Percentiles rank a stretch among this genome's conserved stretches.
Conservation (phyloP, 2,329 filamentous ascomycete genomes). For the Colletotrichum godetiae region DNA sequence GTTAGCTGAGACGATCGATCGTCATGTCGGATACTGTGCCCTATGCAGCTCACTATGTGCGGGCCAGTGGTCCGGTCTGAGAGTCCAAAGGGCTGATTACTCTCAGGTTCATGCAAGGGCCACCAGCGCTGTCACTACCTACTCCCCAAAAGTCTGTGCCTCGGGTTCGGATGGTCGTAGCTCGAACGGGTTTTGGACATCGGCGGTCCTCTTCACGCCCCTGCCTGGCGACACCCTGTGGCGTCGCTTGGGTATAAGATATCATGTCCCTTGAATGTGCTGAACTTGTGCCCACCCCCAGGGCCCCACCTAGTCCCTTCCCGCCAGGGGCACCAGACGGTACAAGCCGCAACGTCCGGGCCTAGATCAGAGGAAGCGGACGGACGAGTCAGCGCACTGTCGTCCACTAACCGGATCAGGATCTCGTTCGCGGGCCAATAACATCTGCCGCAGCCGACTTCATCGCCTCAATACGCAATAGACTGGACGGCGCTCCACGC, state of each 20-base stretch:
- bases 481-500: background rate
- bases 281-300: background rate
- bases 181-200: no score
- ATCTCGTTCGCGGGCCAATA: background rate
- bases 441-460: background rate
- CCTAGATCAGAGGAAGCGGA: background rate
- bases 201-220: background rate
- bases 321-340: background rate
- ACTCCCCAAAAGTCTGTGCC: no score
- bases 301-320: no score
- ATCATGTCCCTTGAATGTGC: background rate
- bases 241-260: background rate
- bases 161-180: no score
- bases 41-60: no score
- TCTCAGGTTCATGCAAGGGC: no score
- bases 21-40: no score
- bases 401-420: background rate
- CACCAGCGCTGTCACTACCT: no score
- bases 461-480: background rate
- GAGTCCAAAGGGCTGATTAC: no score
- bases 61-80: no score
- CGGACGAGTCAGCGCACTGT: background rate
- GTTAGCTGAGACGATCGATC: background rate
- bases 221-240: background rate
- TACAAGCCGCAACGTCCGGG: no score